Evolutionary conservation across 108 stramenopile species (phyloP), one percentile per base, ranked within the genome.

Genomic region (Pseudonitzschia pungens): DNA sequence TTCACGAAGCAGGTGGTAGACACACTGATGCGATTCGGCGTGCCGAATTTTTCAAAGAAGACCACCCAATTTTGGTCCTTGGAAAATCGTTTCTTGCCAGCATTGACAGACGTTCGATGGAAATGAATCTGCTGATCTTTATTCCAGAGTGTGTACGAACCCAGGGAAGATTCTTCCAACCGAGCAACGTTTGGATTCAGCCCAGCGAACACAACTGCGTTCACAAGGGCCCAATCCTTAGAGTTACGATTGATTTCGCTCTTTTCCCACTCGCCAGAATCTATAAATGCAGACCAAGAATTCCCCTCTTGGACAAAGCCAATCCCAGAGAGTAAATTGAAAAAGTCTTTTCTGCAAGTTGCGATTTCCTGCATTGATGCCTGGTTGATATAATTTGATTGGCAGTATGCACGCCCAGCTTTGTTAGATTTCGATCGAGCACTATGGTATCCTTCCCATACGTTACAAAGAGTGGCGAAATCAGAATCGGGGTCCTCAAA

Each of bases 171-270:
- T 51, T 80, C 68, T 50, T 81, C 80, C 33, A 86, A 32, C 22
- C 81, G 81, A 24, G 89, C 88, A 58, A 99, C 84, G 73, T 97
- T 91, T 9, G 98, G 97, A 77, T 94, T 97, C 59, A 99, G 82
- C 3, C 98, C 98, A n/a, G 97, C 96, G 52, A 75, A 84, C 53
- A 97, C 73, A n/a, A 93, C 92, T 12, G 93, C 86, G 71, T 96
- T 87, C 44, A 98, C 78, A 0, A 97, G 66, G 1, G 77, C 77
- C 28, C 51, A 26, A 2, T 82, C 83, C 14, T 68, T 55, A 15
- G 71, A 70, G 48, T 93, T 77, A 20, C 48, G 60, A 62, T 89
- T 89, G 70, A 73, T 82, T 14, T 32, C 16, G 77, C 74, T 79
- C 28, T 31, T 32, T 48, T 42, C 33, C 57, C 76, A 57, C 24